Percentiles rank a stretch among this genome's conserved stretches.
These are phyloP conservation scores for Aspergillus panamensis DNA, from an alignment of 495 filamentous ascomycete genomes.

Conservation along the genomic window DNA sequence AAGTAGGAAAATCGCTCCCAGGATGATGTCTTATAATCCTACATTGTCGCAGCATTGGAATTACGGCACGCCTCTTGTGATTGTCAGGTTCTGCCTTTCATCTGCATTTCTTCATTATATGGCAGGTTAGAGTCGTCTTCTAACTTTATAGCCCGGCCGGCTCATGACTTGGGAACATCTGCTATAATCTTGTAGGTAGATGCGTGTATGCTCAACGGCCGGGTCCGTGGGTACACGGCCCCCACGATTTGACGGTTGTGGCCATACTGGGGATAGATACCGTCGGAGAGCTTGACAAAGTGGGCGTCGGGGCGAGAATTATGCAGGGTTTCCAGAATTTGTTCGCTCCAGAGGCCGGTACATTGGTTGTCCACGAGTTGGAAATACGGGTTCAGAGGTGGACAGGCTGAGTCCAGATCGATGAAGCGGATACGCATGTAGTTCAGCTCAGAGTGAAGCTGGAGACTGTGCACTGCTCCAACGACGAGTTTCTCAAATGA, in stretches of 20 bases:
- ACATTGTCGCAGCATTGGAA: constrained; percentile 5
- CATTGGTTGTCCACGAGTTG: constrained; percentile 53
- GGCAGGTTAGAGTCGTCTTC: neutral
- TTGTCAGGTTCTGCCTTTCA: neutral
- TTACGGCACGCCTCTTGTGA: neutral
- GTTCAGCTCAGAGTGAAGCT: constrained; percentile 49
- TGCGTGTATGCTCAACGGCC: constrained; percentile 33
- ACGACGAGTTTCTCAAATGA: constrained; percentile 63
- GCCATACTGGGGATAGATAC: constrained; percentile 40
- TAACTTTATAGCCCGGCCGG: neutral
- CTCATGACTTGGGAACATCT: constrained; percentile 29
- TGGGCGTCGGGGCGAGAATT: constrained; percentile 50
- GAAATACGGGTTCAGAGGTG: constrained; percentile 64
- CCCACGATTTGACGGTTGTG: constrained; percentile 30
- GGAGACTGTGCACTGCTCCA: constrained; percentile 54
- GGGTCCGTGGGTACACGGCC: constrained; percentile 29
- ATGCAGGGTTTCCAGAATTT: constrained; percentile 55
- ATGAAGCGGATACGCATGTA: constrained; percentile 67
- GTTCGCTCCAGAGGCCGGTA: constrained; percentile 65
- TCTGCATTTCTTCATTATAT: neutral
- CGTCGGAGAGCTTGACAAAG: constrained; percentile 57
- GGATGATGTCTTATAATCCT: constrained; percentile 15
- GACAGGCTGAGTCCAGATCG: constrained; percentile 57
- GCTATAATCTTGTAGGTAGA: constrained; percentile 36
- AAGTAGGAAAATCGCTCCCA: neutral